Evolutionary conservation across 2,329 filamentous ascomycete genomes (phyloP).

Genomic region (Alternaria brassicae): DNA sequence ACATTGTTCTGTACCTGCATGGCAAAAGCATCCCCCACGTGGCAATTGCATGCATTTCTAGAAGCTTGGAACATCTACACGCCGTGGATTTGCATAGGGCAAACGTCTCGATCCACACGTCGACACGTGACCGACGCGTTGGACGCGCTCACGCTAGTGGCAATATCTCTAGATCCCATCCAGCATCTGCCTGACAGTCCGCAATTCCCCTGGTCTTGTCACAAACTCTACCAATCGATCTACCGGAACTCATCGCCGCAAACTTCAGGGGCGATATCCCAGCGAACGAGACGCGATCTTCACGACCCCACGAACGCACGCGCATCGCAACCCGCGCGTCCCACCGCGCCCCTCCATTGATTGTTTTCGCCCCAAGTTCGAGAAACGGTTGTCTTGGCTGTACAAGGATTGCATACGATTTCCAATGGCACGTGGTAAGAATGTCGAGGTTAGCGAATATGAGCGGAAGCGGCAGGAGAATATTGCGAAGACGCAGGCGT

Average conservation of each 20-base stretch:
- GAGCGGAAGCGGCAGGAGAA: slow-evolving; percentile 85
- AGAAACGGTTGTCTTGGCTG: background rate
- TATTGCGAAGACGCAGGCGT: slow-evolving; percentile 82
- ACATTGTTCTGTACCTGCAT: background rate
- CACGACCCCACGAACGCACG: background rate
- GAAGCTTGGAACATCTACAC: background rate
- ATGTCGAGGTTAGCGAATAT: slow-evolving; percentile 77
- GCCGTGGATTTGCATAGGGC: background rate
- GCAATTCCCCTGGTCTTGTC: background rate
- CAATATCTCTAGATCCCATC: slow-evolving; percentile 1
- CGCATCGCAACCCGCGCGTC: slow-evolving; percentile 7
- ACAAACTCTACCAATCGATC: slow-evolving; percentile 6
- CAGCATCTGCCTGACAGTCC: background rate
- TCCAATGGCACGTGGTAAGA: slow-evolving; percentile 49
- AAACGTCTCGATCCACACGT: background rate
- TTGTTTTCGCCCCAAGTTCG: background rate
- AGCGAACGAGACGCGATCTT: background rate
- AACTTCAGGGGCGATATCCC: background rate
- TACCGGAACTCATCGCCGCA: slow-evolving; percentile 16
- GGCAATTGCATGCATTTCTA: background rate
- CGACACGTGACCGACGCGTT: slow-evolving; percentile 28
- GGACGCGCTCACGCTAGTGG: slow-evolving; percentile 24
- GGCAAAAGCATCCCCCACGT: background rate
- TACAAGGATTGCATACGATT: background rate
- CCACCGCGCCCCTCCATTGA: background rate